These are phyloP conservation scores for Paecilomyces dactylethromorphus DNA, from an alignment of 2,329 filamentous ascomycete species.

Conservation along the genomic window DNA sequence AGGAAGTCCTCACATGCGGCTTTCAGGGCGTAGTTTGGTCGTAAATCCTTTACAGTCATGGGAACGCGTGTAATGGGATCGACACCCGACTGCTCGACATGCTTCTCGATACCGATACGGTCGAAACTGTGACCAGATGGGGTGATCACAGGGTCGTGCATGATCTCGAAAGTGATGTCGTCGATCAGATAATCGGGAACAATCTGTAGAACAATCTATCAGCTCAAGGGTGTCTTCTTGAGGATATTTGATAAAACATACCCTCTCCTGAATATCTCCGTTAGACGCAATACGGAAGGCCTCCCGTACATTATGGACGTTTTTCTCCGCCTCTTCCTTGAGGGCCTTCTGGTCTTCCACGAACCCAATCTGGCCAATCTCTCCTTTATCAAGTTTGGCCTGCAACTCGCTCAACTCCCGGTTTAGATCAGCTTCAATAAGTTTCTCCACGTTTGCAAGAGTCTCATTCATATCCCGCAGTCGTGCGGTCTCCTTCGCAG, in stretches of 20 bases:
- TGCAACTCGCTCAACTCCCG: constrained; percentile 30
- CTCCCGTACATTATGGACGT: constrained; percentile 38
- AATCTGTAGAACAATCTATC: constrained; percentile 19
- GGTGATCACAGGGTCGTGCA: constrained; percentile 46
- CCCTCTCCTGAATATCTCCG: constrained; percentile 37
- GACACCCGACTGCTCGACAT: constrained; percentile 65
- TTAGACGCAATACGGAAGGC: constrained; percentile 36
- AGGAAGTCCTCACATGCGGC: constrained; percentile 81
- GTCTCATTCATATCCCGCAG: constrained; percentile 41
- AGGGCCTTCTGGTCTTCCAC: constrained; percentile 59
- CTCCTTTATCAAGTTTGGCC: constrained; percentile 25
- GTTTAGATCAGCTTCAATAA: constrained; percentile 33
- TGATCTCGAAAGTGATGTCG: constrained; percentile 44
- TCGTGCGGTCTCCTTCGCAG: constrained; percentile 55
- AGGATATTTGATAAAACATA: constrained; percentile 10
- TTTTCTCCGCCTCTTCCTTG: constrained; percentile 43
- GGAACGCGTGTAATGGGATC: constrained; percentile 82
- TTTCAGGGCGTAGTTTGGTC: constrained; percentile 75
- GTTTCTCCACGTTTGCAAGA: constrained; percentile 31
- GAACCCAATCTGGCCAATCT: constrained; percentile 57
- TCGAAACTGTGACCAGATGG: constrained; percentile 90
- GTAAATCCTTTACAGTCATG: constrained; percentile 60
- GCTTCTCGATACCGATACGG: constrained; percentile 75
- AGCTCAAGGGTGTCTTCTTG: neutral
- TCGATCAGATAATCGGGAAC: constrained; percentile 45